These are phyloP conservation scores for Remersonia thermophila DNA, from an alignment of 2,329 filamentous ascomycete genomes.

Conservation along the genomic window DNA sequence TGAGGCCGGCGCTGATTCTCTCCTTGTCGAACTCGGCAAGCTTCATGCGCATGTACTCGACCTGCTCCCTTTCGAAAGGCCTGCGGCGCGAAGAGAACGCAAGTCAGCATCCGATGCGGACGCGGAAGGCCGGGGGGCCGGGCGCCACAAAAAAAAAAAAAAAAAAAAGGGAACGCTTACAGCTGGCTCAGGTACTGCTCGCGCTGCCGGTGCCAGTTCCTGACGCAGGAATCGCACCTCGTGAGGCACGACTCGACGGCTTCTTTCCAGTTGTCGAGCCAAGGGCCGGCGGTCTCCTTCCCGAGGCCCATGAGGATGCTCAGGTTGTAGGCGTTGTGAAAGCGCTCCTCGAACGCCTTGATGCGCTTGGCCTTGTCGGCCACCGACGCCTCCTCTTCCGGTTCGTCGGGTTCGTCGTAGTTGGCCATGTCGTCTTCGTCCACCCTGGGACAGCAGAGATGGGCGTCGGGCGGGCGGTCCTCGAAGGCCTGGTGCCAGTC, in stretches of 20 bases:
- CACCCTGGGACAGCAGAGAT: slow-evolving; percentile 57
- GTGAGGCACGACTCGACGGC: slow-evolving; percentile 47
- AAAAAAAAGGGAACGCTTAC: too few relatives aligned
- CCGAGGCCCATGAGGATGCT: slow-evolving; percentile 58
- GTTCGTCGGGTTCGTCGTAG: slow-evolving; percentile 43
- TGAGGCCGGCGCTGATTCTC: slow-evolving; percentile 28
- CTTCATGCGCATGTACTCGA: slow-evolving; percentile 27
- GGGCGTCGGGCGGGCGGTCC: slow-evolving; percentile 31
- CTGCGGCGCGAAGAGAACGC: slow-evolving; percentile 9
- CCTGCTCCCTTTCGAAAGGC: slow-evolving; percentile 30
- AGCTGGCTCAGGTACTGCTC: slow-evolving; percentile 50
- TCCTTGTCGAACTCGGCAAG: slow-evolving; percentile 27
- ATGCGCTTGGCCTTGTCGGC: slow-evolving; percentile 43
- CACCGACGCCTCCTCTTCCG: slow-evolving; percentile 34
- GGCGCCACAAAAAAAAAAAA: too few relatives aligned
- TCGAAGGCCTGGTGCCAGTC: slow-evolving; percentile 15
- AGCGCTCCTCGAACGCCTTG: slow-evolving; percentile 40
- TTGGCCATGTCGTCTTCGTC: slow-evolving; percentile 50
- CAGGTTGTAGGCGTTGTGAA: slow-evolving; percentile 53
- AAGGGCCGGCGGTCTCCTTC: slow-evolving; percentile 43
- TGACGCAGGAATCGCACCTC: slow-evolving; percentile 57
- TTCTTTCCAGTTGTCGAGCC: slow-evolving; percentile 46
- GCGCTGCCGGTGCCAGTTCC: slow-evolving; percentile 61
- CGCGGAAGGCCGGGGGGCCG: too few relatives aligned
- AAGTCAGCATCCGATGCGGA: too few relatives aligned